phyloP scores from a whole-genome alignment of 768 basidiomycete species.

The Hysterangium stoloniferum region DNA sequence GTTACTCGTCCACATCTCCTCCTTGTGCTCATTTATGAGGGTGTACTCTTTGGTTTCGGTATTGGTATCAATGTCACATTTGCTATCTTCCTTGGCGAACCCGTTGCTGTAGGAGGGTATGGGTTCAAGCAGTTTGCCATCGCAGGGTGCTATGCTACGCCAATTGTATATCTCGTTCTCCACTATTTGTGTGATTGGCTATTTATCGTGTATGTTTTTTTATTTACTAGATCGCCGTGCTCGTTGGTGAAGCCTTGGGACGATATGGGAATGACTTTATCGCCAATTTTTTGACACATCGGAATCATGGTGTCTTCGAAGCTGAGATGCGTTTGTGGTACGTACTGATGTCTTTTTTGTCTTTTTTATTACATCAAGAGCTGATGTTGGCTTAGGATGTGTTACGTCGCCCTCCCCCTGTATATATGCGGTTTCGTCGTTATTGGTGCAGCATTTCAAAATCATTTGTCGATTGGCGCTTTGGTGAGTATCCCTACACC shows the following conservation, averaged over 20 bases:
- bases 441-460: slow-evolving; percentile 47
- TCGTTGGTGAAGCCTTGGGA: slow-evolving; percentile 46
- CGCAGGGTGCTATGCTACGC: slow-evolving; percentile 47
- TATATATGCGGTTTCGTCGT: slow-evolving; percentile 55
- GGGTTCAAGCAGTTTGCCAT: slow-evolving; percentile 43
- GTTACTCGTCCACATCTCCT: slow-evolving; percentile 58
- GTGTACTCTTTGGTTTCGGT: slow-evolving; percentile 52
- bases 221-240: slow-evolving; percentile 35
- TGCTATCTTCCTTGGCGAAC: slow-evolving; percentile 53
- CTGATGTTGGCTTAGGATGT: slow-evolving; percentile 34
- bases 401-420: slow-evolving; percentile 51
- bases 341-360: neutral
- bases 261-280: slow-evolving; percentile 48
- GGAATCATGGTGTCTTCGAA: slow-evolving; percentile 52
- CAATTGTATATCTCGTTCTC: slow-evolving; percentile 31
- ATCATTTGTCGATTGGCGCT: slow-evolving; percentile 42
- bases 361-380: neutral
- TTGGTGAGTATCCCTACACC: slow-evolving; percentile 20
- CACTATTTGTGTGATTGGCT: neutral
- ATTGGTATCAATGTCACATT: slow-evolving; percentile 64
- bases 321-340: slow-evolving; percentile 57
- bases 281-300: slow-evolving; percentile 35
- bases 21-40: slow-evolving; percentile 47
- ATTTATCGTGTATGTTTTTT: slow-evolving; percentile 1
- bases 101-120: slow-evolving; percentile 46